Evolutionary conservation across 1,139 yeast species (phyloP).

Genomic region (Saccharomyces uvarum): DNA sequence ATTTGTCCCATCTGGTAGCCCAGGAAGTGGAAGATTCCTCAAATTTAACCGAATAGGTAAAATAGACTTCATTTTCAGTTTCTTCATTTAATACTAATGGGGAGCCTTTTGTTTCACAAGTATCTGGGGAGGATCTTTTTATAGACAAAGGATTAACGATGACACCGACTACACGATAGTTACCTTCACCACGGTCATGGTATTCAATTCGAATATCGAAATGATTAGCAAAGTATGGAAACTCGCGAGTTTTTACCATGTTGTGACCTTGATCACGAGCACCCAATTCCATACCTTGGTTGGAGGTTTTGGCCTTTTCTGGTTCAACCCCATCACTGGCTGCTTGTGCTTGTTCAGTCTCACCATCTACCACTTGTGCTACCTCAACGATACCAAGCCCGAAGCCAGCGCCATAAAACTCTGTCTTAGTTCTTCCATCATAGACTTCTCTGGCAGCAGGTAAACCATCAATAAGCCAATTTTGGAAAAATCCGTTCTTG

Average conservation of each 20-base stretch:
- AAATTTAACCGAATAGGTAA: conserved; percentile 62
- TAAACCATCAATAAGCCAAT: conserved; percentile 91
- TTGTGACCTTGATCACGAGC: conserved; percentile 11
- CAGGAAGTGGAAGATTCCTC: conserved; percentile 67
- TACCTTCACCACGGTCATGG: conserved; percentile 60
- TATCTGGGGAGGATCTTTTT: conserved; percentile 37
- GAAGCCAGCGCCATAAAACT: conserved; percentile 75
- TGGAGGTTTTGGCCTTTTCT: conserved; percentile 1
- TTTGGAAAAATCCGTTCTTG: conserved; percentile 74
- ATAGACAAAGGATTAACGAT: conserved; percentile 64
- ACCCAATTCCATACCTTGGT: conserved; percentile 10
- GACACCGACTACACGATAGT: conserved; percentile 86
- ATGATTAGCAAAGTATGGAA: conserved; percentile 66
- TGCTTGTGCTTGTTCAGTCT: conserved; percentile 7
- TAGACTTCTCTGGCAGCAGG: conserved; percentile 69
- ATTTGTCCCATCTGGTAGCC: conserved; percentile 99
- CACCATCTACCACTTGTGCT: conserved; percentile 9
- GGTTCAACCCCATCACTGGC: conserved; percentile 5
- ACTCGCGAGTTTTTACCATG: conserved; percentile 14
- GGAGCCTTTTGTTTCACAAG: conserved; percentile 32
- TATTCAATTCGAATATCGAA: conserved; percentile 72
- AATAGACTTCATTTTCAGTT: conserved; percentile 40
- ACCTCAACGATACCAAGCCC: conserved; percentile 60
- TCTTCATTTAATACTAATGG: conserved; percentile 41
- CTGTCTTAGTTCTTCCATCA: conserved; percentile 48